These are phyloP conservation scores for Beta corolliflora DNA, from an alignment of 179 eudicot genomes.

Conservation along the genomic window DNA sequence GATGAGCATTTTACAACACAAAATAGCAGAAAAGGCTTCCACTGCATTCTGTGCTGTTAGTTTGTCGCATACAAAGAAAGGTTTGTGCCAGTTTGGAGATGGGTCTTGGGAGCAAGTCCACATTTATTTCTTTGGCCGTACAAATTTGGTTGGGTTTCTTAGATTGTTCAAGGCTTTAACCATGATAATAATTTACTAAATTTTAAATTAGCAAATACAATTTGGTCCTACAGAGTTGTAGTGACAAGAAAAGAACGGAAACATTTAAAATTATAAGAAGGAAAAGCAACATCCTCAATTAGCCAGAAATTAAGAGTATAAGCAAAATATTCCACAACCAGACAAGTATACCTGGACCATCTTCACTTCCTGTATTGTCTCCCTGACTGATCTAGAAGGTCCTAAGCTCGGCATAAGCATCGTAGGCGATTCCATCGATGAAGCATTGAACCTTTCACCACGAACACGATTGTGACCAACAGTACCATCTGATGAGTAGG, in stretches of 20 bases:
- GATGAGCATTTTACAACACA: no score
- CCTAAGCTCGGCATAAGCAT: constrained; percentile 66
- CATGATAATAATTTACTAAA: neutral
- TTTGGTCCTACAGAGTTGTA: neutral
- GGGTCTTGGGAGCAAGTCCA: neutral
- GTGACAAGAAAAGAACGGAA: neutral
- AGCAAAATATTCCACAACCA: neutral
- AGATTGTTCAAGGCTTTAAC: neutral
- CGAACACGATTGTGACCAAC: constrained; percentile 37
- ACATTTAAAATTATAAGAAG: neutral
- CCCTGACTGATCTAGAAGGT: constrained; percentile 75
- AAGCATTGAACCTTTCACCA: constrained; percentile 34
- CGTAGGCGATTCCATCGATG: constrained; percentile 46
- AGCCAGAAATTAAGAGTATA: neutral
- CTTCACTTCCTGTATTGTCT: constrained; percentile 74
- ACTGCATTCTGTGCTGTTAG: neutral
- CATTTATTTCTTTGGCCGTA: neutral
- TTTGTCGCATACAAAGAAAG: neutral
- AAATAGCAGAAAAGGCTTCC: neutral
- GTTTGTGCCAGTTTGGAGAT: neutral
- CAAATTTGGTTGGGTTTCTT: neutral
- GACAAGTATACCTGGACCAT: constrained; percentile 77
- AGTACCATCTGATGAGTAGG: constrained; percentile 52
- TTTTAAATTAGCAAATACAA: neutral
- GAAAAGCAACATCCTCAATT: neutral